Conservation (phyloP, 2,329 filamentous ascomycete species). For the Dactylonectria macrodidyma region DNA sequence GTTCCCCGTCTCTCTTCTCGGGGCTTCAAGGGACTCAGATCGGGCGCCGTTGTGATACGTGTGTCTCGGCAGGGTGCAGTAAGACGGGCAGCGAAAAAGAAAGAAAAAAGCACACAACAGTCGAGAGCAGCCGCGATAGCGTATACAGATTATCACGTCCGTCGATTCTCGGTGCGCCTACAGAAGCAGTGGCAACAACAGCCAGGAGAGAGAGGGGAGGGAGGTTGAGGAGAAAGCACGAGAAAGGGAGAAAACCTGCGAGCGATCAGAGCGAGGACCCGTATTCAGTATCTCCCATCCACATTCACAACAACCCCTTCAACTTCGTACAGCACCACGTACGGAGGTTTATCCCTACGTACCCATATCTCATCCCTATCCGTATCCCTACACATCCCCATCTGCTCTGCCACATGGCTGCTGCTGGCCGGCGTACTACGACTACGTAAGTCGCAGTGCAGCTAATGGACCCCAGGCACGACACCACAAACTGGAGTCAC, state of each 20-base stretch:
- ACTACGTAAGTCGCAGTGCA: conserved; percentile 25
- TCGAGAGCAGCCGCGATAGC: conserved; percentile 6
- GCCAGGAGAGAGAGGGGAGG: conserved; percentile 7
- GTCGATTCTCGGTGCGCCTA: conserved; percentile 24
- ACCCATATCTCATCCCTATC: conserved; percentile 37
- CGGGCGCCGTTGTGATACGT: conserved; percentile 15
- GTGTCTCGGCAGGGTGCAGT: conserved; percentile 15
- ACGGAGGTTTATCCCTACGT: conserved; percentile 7
- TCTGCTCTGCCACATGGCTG: conserved; percentile 39
- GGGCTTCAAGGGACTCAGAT: conserved; percentile 21
- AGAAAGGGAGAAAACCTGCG: conserved; percentile 10
- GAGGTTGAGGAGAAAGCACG: conserved; percentile 16
- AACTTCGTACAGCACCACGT: no score
- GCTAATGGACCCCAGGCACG: background rate
- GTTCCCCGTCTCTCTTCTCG: conserved; percentile 20
- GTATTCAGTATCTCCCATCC: conserved; percentile 23
- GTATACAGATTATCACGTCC: conserved; percentile 20
- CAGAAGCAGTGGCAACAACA: conserved; percentile 10
- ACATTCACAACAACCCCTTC: conserved; percentile 6
- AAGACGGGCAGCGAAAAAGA: conserved; percentile 18
- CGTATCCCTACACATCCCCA: conserved; percentile 33
- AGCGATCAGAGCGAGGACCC: conserved; percentile 26
- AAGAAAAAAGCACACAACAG: conserved; percentile 19
- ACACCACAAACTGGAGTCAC: background rate
- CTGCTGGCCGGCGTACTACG: conserved; percentile 13